Percentiles rank a stretch among this genome's conserved stretches.
These are phyloP conservation scores for Flaveria brownii DNA, from an alignment of 129 eudicot genomes.

Conservation along the genomic window DNA sequence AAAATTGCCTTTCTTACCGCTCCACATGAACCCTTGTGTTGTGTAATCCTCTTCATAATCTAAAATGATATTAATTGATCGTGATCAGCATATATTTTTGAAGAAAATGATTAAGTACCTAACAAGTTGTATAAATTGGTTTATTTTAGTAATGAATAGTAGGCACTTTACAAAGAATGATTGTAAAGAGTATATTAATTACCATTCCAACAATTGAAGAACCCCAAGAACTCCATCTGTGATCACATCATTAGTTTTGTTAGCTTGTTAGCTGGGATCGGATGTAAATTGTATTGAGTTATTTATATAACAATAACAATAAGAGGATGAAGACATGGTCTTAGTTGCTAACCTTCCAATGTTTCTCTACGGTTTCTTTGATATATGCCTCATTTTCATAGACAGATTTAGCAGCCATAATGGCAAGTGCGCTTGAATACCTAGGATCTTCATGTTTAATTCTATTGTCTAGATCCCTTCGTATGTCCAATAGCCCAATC, in stretches of 20 bases:
- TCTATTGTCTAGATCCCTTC: slow-evolving; percentile 43
- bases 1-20: slow-evolving; percentile 25
- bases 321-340: neutral
- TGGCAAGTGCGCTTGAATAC: slow-evolving; percentile 47
- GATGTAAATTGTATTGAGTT: neutral
- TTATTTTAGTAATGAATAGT: no score
- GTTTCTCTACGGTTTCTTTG: slow-evolving; percentile 39
- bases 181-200: neutral
- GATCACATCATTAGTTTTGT: neutral
- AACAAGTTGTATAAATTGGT: no score
- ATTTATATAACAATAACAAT: neutral
- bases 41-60: slow-evolving; percentile 44
- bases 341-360: slow-evolving; percentile 56
- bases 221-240: slow-evolving; percentile 63
- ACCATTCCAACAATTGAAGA: slow-evolving; percentile 57
- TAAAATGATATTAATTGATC: slow-evolving; percentile 6
- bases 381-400: slow-evolving; percentile 59
- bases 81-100: no score
- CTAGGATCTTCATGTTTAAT: slow-evolving; percentile 50
- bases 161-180: no score
- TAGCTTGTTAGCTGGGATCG: neutral
- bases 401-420: slow-evolving; percentile 69
- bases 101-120: no score
- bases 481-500: slow-evolving; percentile 35
- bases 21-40: slow-evolving; percentile 62